These are phyloP conservation scores for Ganoderma boninense DNA, from an alignment of 1,284 basidiomycete genomes.

Conservation along the genomic window DNA sequence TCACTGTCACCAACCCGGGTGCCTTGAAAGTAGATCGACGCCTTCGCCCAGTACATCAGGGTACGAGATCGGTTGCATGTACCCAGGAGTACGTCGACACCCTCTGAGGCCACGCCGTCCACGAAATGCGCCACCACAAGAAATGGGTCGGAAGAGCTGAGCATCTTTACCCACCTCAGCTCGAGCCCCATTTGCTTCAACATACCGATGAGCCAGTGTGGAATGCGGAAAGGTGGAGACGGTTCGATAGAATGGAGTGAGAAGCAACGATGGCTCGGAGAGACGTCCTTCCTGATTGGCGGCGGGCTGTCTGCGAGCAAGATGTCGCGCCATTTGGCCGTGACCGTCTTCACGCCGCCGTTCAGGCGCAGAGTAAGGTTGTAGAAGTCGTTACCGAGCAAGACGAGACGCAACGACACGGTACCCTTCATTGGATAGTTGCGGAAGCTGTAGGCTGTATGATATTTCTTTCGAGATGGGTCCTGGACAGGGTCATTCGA, in stretches of 20 bases:
- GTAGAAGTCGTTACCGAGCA: conserved; percentile 12
- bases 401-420: background rate
- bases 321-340: conserved; percentile 12
- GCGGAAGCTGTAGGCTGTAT: background rate
- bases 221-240: conserved; percentile 8
- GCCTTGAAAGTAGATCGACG: too few species aligned
- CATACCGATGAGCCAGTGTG: background rate
- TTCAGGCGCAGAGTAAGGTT: background rate
- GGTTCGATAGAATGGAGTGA: background rate
- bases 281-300: background rate
- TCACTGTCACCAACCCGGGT: background rate
- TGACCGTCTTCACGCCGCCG: conserved; percentile 2
- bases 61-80: background rate
- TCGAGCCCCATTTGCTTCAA: background rate
- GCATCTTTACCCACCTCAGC: background rate
- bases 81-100: background rate
- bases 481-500: background rate
- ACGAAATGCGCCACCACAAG: background rate
- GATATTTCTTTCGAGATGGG: background rate
- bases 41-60: conserved; percentile 3
- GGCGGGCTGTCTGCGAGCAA: conserved; percentile 6
- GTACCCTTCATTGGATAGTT: too few species aligned
- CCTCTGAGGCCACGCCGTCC: background rate
- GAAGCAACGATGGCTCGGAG: background rate
- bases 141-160: background rate